phyloP scores from a whole-genome alignment of 169 alveolate species.

The Cryptosporidium canis region DNA sequence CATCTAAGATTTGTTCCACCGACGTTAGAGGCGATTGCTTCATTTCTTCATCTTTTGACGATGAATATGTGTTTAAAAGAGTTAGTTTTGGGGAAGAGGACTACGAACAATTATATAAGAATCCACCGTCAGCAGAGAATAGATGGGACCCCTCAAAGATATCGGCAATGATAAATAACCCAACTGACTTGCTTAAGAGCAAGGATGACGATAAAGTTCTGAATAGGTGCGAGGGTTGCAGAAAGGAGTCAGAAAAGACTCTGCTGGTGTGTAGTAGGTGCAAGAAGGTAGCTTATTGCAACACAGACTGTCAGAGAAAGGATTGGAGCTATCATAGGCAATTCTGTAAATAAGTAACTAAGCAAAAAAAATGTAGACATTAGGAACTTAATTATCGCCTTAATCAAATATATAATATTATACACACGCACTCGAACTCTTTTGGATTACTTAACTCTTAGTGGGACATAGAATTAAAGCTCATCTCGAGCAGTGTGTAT shows the following conservation, averaged over 20 bases:
- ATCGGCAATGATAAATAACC: slow-evolving; percentile 70
- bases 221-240: slow-evolving; percentile 79
- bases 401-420: not conserved
- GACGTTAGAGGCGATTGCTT: slow-evolving; percentile 90
- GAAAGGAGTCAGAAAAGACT: slow-evolving; percentile 76
- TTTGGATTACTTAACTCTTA: not conserved
- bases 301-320: slow-evolving; percentile 84
- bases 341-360: slow-evolving; percentile 75
- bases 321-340: slow-evolving; percentile 88
- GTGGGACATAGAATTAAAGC: not conserved
- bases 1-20: slow-evolving; percentile 88
- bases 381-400: not conserved
- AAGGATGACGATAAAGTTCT: slow-evolving; percentile 2
- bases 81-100: slow-evolving; percentile 81
- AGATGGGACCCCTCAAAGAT: slow-evolving; percentile 78
- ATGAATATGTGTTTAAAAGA: slow-evolving; percentile 85
- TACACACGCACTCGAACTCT: not conserved
- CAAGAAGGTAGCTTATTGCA: slow-evolving; percentile 87
- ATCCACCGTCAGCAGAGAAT: slow-evolving; percentile 87
- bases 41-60: slow-evolving; percentile 87
- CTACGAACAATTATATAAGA: slow-evolving; percentile 80
- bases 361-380: not conserved
- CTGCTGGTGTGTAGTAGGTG: slow-evolving; percentile 84
- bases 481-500: slow-evolving; percentile 71
- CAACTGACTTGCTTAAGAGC: slow-evolving; percentile 57